Percentiles rank a stretch among this genome's conserved stretches.
Conservation (phyloP, 441 rosid species). For the Populus hybrid region DNA sequence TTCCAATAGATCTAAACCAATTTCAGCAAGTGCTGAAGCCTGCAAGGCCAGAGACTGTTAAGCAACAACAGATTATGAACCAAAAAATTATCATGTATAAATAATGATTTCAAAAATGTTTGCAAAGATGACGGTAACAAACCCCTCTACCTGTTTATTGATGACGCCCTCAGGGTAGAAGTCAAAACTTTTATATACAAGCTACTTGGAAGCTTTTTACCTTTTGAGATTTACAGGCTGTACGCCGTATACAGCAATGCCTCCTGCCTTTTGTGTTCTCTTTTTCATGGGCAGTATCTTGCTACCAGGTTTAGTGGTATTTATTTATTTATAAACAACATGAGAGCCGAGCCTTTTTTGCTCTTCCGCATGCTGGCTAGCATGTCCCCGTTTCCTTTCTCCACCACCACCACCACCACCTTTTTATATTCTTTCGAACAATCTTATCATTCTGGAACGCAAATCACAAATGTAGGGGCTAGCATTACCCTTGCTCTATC, state of each 20-base stretch:
- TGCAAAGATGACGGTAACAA: neutral
- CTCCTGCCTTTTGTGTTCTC: neutral
- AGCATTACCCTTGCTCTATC: neutral
- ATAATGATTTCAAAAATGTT: neutral
- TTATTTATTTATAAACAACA: too few relatives aligned
- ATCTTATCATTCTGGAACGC: neutral
- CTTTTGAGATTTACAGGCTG: neutral
- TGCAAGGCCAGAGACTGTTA: too few relatives aligned
- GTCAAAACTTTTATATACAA: neutral
- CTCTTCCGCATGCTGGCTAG: neutral
- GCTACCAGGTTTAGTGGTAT: too few relatives aligned
- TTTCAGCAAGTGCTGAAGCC: too few relatives aligned
- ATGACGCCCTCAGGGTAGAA: neutral
- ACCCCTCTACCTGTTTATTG: neutral
- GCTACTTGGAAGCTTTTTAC: constrained; percentile 16
- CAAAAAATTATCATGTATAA: neutral
- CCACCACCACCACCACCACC: neutral
- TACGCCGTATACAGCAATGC: neutral
- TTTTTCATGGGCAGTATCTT: neutral
- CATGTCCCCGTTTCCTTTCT: neutral
- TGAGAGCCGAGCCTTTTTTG: too few relatives aligned
- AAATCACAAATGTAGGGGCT: neutral
- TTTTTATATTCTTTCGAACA: too few relatives aligned
- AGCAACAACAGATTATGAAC: neutral
- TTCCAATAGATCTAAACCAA: too few relatives aligned